These are phyloP conservation scores for Mimosa pudica DNA, from an alignment of 306 rosid genomes.

Conservation along the genomic window DNA sequence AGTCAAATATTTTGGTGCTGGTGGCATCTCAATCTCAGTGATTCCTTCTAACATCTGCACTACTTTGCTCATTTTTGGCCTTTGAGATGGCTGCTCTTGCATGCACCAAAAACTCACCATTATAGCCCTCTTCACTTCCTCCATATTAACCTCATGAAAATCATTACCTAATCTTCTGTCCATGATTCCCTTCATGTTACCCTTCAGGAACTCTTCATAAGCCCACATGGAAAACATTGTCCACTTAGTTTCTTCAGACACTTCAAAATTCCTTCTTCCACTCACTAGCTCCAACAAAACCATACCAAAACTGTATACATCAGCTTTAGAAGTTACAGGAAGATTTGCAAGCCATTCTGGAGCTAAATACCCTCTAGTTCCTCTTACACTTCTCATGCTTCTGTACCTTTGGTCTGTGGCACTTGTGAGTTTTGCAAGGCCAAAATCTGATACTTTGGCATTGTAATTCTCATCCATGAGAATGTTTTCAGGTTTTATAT, in stretches of 20 bases:
- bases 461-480: slow-evolving; percentile 68
- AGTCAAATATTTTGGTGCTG: slow-evolving; percentile 47
- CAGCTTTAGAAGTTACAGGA: slow-evolving; percentile 76
- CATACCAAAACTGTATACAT: slow-evolving; percentile 82
- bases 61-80: slow-evolving; percentile 80
- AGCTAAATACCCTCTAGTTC: slow-evolving; percentile 85
- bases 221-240: slow-evolving; percentile 75
- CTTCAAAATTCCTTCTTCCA: slow-evolving; percentile 79
- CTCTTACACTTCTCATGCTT: slow-evolving; percentile 73
- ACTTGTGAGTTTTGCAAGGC: slow-evolving; percentile 73
- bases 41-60: slow-evolving; percentile 91
- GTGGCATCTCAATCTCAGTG: slow-evolving; percentile 58
- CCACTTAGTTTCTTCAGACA: slow-evolving; percentile 65
- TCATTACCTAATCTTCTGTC: slow-evolving; percentile 58
- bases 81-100: slow-evolving; percentile 76
- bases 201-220: slow-evolving; percentile 70
- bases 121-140: slow-evolving; percentile 60
- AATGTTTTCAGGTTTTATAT: slow-evolving; percentile 91
- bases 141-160: slow-evolving; percentile 55
- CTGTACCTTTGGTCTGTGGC: slow-evolving; percentile 61
- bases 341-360: slow-evolving; percentile 94
- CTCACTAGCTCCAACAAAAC: slow-evolving; percentile 82
- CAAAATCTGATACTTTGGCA: slow-evolving; percentile 89
- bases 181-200: slow-evolving; percentile 53
- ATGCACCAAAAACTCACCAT: slow-evolving; percentile 88